phyloP scores from a whole-genome alignment of 2,329 filamentous ascomycete species.

The Verticillium alfalfae region DNA sequence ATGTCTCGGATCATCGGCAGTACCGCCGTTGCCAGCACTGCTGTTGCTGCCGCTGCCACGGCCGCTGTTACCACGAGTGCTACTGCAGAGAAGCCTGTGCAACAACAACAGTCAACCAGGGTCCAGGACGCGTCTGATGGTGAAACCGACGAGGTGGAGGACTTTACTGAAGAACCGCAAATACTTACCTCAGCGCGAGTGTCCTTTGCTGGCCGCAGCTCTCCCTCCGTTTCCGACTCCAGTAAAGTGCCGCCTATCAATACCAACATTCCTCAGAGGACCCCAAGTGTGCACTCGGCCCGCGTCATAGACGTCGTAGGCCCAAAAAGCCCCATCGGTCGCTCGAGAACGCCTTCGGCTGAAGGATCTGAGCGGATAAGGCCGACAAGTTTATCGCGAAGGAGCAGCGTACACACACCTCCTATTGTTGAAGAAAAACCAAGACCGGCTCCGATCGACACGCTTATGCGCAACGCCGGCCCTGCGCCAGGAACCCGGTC shows the following conservation, averaged over 20 bases:
- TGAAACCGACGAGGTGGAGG: constrained; percentile 41
- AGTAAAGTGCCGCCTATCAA: constrained; percentile 27
- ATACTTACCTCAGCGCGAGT: constrained; percentile 52
- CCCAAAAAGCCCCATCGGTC: constrained; percentile 41
- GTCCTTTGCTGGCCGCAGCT: constrained; percentile 47
- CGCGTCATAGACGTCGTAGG: constrained; percentile 52
- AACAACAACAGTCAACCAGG: not conserved
- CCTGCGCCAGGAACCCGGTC: constrained; percentile 19
- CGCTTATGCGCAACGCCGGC: constrained; percentile 6
- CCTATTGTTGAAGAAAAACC: constrained; percentile 32
- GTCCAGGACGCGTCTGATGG: constrained; percentile 22
- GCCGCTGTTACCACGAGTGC: not conserved
- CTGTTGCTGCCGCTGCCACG: constrained; percentile 1
- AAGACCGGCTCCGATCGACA: constrained; percentile 14
- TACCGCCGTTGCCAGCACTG: not conserved
- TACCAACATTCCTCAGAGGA: constrained; percentile 31
- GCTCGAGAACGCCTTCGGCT: constrained; percentile 42
- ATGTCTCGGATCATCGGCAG: constrained; percentile 2
- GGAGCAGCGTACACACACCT: constrained; percentile 32
- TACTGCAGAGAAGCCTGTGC: not conserved
- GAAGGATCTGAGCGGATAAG: constrained; percentile 38
- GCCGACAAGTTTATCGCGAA: constrained; percentile 31
- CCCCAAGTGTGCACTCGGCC: constrained; percentile 48
- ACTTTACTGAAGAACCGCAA: constrained; percentile 53
- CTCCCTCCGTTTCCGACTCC: constrained; percentile 42